Evolutionary conservation across 2,329 filamentous ascomycete genomes (phyloP).

Genomic region (Stachybotrys chlorohalonatus): DNA sequence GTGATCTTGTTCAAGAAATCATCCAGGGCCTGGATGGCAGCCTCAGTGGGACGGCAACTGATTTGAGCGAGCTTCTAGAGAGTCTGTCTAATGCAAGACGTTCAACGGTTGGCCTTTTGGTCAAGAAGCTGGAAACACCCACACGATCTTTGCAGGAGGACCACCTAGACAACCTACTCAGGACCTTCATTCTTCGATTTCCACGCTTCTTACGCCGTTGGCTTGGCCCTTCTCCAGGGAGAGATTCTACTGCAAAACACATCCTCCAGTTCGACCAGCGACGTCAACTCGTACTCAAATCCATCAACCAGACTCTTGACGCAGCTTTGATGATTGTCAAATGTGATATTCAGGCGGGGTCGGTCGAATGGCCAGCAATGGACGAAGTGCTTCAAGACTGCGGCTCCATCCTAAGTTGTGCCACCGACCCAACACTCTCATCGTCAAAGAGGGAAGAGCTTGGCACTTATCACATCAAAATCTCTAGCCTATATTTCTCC

Average conservation of each 20-base stretch:
- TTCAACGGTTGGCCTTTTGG: constrained; percentile 40
- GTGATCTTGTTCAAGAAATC: constrained; percentile 36
- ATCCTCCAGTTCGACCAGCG: constrained; percentile 53
- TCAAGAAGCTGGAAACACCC: constrained; percentile 14
- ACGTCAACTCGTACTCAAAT: constrained; percentile 40
- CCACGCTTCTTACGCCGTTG: constrained; percentile 53
- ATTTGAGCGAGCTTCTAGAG: constrained; percentile 52
- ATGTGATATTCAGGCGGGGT: constrained; percentile 35
- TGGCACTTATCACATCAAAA: constrained; percentile 49
- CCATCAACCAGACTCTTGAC: constrained; percentile 49
- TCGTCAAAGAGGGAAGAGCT: constrained; percentile 20
- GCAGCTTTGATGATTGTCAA: constrained; percentile 50
- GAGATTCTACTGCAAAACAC: constrained; percentile 45
- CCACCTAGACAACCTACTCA: constrained; percentile 31
- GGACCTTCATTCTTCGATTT: constrained; percentile 47
- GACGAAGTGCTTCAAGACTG: constrained; percentile 51
- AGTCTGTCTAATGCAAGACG: constrained; percentile 48
- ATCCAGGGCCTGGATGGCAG: constrained; percentile 47
- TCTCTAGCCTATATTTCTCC: constrained; percentile 66
- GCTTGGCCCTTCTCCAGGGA: constrained; percentile 47
- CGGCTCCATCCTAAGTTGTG: constrained; percentile 40
- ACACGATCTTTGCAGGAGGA: constrained; percentile 5
- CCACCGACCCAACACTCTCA: constrained; percentile 30
- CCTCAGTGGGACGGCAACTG: constrained; percentile 47
- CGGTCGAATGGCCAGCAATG: constrained; percentile 42